Conservation (phyloP, 495 filamentous ascomycete genomes). For the Penicillium fimorum region DNA sequence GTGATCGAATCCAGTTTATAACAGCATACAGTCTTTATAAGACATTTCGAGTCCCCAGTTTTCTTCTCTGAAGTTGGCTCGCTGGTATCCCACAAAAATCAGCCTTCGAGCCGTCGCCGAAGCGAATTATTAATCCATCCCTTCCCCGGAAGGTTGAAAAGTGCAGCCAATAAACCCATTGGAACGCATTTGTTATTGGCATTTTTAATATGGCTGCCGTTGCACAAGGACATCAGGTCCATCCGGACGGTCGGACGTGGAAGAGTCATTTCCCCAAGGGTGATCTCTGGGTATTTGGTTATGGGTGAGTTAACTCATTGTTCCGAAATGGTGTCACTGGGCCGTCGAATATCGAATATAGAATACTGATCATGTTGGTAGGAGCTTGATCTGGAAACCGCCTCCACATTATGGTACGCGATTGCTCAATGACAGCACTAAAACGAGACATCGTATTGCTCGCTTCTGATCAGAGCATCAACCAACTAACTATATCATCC, state of each 20-base stretch:
- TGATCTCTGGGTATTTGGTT: conserved; percentile 89
- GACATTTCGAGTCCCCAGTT: no score
- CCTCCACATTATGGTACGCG: conserved; percentile 87
- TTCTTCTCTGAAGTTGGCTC: background rate
- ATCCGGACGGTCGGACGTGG: conserved; percentile 42
- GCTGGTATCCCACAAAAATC: background rate
- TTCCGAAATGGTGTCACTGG: background rate
- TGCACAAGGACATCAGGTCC: conserved; percentile 26
- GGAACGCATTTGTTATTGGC: background rate
- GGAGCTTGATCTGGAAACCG: conserved; percentile 97
- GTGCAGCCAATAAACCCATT: background rate
- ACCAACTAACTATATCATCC: conserved; percentile 8
- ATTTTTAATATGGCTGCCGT: conserved; percentile 22
- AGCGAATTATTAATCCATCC: conserved; percentile 1
- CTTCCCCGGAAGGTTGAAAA: background rate
- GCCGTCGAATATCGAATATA: background rate
- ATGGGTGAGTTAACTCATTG: conserved; percentile 62
- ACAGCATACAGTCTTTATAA: background rate
- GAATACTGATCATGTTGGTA: conserved; percentile 32
- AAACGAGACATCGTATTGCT: background rate
- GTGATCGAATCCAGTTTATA: background rate
- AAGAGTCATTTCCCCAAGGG: conserved; percentile 44
- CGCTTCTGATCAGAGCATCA: background rate
- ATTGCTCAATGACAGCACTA: background rate
- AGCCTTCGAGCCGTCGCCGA: background rate